Percentiles rank a stretch among this genome's conserved stretches.
phyloP scores from a whole-genome alignment of 139 green algal genomes.

The Diplosphaera chodatii region DNA sequence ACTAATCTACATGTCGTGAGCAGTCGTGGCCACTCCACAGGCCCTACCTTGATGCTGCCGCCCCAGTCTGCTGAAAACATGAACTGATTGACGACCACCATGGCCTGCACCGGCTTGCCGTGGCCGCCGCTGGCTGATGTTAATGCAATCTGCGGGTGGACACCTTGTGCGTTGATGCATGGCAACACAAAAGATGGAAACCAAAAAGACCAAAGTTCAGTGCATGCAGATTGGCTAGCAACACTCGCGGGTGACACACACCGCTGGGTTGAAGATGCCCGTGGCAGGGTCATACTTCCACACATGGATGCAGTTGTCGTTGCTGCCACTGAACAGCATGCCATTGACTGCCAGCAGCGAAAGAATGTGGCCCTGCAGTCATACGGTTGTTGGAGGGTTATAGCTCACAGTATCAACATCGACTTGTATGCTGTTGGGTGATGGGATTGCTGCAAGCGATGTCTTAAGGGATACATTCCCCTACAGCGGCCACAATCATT shows the following conservation, averaged over 20 bases:
- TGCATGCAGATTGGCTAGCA: neutral
- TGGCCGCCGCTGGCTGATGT: constrained; percentile 51
- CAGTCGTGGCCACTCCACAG: neutral
- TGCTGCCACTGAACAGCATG: constrained; percentile 53
- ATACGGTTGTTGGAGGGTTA: too few species aligned
- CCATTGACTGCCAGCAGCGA: constrained; percentile 31
- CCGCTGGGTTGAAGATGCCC: constrained; percentile 38
- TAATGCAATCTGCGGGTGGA: constrained; percentile 24
- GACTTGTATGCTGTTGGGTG: too few species aligned
- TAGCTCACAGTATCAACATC: too few species aligned
- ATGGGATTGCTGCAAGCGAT: too few species aligned
- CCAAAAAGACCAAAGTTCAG: too few species aligned
- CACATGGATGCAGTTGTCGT: constrained; percentile 62
- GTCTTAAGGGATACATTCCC: too few species aligned
- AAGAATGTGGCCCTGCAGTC: constrained; percentile 41
- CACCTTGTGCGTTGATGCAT: too few species aligned
- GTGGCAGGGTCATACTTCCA: constrained; percentile 56
- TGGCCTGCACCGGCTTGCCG: constrained; percentile 28
- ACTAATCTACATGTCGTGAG: too few species aligned
- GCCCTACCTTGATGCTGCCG: constrained; percentile 56
- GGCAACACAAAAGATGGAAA: too few species aligned
- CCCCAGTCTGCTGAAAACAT: constrained; percentile 64
- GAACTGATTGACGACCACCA: constrained; percentile 34
- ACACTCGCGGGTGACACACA: neutral
- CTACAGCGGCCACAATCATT: too few species aligned